Conservation (phyloP, 345 rosid genomes). For the Salix viminalis region DNA sequence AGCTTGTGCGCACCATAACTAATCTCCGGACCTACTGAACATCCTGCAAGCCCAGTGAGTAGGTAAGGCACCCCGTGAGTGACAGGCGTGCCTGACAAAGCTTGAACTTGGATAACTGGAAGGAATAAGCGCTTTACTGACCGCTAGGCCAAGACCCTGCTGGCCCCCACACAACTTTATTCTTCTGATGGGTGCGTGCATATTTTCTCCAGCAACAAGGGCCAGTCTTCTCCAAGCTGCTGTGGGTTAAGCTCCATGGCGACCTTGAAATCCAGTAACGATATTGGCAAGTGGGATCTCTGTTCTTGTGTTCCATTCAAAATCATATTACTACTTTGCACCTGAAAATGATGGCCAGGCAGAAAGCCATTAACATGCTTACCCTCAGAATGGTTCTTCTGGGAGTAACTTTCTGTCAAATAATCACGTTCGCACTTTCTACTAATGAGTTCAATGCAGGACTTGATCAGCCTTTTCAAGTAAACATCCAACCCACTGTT, state of each 20-base stretch:
- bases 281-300: constrained; percentile 14
- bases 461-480: constrained; percentile 39
- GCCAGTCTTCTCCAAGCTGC: constrained; percentile 51
- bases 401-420: constrained; percentile 11
- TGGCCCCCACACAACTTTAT: background rate
- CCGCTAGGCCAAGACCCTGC: too few relatives aligned
- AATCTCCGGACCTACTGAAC: too few relatives aligned
- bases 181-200: constrained; percentile 19
- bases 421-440: constrained; percentile 22
- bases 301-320: constrained; percentile 22
- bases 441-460: constrained; percentile 38
- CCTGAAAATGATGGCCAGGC: constrained; percentile 23
- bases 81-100: accelerated
- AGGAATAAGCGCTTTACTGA: too few relatives aligned
- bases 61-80: too few relatives aligned
- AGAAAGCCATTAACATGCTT: constrained; percentile 29
- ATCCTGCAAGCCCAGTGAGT: too few relatives aligned
- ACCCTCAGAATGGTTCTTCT: constrained; percentile 18
- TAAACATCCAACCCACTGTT: constrained; percentile 35
- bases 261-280: constrained; percentile 35
- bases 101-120: too few relatives aligned
- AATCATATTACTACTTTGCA: constrained; percentile 5
- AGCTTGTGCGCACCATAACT: too few relatives aligned
- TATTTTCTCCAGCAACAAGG: constrained; percentile 45
- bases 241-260: constrained; percentile 48